These are phyloP conservation scores for Klebsormidium nitens DNA, from an alignment of 139 green algal genomes.

Conservation along the genomic window DNA sequence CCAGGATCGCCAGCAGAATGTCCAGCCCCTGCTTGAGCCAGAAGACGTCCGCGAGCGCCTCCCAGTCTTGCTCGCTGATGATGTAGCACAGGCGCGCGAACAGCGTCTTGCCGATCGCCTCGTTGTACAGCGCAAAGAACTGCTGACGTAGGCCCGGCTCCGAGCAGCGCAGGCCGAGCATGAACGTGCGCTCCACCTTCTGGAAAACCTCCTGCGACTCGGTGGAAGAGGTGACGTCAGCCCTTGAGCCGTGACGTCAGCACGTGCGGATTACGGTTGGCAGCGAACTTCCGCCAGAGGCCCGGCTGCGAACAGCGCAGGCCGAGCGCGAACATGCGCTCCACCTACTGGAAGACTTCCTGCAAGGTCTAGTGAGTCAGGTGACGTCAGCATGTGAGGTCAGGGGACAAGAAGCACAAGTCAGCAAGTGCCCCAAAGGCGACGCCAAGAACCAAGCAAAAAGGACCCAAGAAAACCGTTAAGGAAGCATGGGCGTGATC, in stretches of 20 bases:
- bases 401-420: too few relatives aligned
- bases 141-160: slow-evolving; percentile 56
- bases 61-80: slow-evolving; percentile 85
- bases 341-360: slow-evolving; percentile 71
- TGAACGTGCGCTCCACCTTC: slow-evolving; percentile 79
- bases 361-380: too few relatives aligned
- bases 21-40: slow-evolving; percentile 95
- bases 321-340: slow-evolving; percentile 81
- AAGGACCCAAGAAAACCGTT: too few relatives aligned
- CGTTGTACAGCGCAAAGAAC: slow-evolving; percentile 90
- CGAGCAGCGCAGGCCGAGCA: slow-evolving; percentile 74
- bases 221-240: too few relatives aligned
- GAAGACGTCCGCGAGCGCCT: slow-evolving; percentile 75
- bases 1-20: slow-evolving; percentile 77
- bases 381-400: too few relatives aligned
- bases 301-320: too few relatives aligned
- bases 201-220: slow-evolving; percentile 59
- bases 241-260: too few relatives aligned
- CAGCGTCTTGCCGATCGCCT: slow-evolving; percentile 58
- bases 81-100: slow-evolving; percentile 89
- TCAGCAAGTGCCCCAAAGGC: too few relatives aligned
- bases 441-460: too few relatives aligned
- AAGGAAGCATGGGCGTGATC: too few relatives aligned
- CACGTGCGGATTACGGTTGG: too few relatives aligned
- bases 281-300: too few relatives aligned